Conservation (phyloP, 1,139 yeast genomes). For the Candida sanyaensis region DNA sequence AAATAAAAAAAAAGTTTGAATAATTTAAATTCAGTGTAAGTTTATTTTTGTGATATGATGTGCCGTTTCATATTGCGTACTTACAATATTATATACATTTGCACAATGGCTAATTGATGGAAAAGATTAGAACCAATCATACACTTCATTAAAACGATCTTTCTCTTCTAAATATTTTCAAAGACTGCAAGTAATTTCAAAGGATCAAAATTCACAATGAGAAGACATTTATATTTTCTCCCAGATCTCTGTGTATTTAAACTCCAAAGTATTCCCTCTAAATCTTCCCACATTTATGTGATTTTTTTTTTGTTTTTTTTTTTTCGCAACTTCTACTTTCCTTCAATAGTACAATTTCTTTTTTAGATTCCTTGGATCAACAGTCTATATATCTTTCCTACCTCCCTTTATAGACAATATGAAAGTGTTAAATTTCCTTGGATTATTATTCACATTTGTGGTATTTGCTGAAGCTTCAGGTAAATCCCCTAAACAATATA, state of each 20-base stretch:
- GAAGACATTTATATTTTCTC: neutral
- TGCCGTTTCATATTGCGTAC: too few species aligned
- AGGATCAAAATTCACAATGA: too few species aligned
- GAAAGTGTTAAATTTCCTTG: neutral
- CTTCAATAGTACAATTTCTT: neutral
- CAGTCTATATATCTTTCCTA: neutral
- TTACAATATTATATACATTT: too few species aligned
- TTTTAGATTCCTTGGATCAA: too few species aligned
- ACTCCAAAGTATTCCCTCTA: neutral
- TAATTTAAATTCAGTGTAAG: too few species aligned
- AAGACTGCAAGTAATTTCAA: neutral
- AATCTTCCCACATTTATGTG: neutral
- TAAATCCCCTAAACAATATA: conserved; percentile 5
- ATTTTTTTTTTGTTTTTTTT: neutral
- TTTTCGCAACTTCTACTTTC: neutral
- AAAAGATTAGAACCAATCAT: neutral
- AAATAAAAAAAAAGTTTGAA: too few species aligned
- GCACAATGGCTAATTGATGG: neutral
- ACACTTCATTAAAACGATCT: neutral
- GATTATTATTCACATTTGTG: neutral
- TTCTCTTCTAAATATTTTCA: neutral
- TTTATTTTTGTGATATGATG: too few species aligned
- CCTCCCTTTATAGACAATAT: neutral
- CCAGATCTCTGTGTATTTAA: neutral
- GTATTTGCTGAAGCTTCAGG: conserved; percentile 4